phyloP scores from a whole-genome alignment of 2,329 filamentous ascomycete species.

The Mariannaea elegans region DNA sequence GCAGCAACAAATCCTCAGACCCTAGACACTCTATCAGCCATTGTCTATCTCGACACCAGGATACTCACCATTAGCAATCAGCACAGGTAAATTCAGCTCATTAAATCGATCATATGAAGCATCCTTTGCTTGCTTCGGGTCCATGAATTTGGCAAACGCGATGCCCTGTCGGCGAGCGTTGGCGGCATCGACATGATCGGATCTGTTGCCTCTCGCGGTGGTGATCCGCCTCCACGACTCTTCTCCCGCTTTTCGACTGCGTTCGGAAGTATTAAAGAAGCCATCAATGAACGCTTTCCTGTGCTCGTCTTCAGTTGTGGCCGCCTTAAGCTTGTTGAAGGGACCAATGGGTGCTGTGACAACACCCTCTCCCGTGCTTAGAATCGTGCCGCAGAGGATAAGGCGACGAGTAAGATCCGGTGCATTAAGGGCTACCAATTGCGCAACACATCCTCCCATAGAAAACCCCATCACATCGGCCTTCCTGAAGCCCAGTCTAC shows the following conservation, averaged over 20 bases:
- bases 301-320: slow-evolving; percentile 45
- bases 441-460: slow-evolving; percentile 58
- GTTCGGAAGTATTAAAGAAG: slow-evolving; percentile 46
- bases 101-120: slow-evolving; percentile 46
- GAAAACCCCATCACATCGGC: slow-evolving; percentile 60
- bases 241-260: slow-evolving; percentile 44
- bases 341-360: slow-evolving; percentile 41
- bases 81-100: slow-evolving; percentile 46
- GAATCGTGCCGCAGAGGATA: slow-evolving; percentile 55
- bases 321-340: slow-evolving; percentile 45
- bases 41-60: not conserved
- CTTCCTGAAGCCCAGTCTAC: slow-evolving; percentile 48
- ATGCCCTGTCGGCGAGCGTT: slow-evolving; percentile 43
- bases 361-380: slow-evolving; percentile 49
- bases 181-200: slow-evolving; percentile 37
- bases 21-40: slow-evolving; percentile 33
- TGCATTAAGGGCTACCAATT: slow-evolving; percentile 53
- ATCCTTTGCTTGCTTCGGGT: slow-evolving; percentile 43
- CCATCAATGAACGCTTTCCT: slow-evolving; percentile 44
- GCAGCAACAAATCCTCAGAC: slow-evolving; percentile 46
- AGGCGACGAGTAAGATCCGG: slow-evolving; percentile 50
- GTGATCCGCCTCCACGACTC: slow-evolving; percentile 48
- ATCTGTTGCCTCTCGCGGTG: slow-evolving; percentile 37
- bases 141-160: slow-evolving; percentile 48
- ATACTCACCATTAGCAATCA: slow-evolving; percentile 50